Base-by-base conservation (phyloP, 1,284 basidiomycete species). In the Apiotrichum akiyoshidainum region DNA sequence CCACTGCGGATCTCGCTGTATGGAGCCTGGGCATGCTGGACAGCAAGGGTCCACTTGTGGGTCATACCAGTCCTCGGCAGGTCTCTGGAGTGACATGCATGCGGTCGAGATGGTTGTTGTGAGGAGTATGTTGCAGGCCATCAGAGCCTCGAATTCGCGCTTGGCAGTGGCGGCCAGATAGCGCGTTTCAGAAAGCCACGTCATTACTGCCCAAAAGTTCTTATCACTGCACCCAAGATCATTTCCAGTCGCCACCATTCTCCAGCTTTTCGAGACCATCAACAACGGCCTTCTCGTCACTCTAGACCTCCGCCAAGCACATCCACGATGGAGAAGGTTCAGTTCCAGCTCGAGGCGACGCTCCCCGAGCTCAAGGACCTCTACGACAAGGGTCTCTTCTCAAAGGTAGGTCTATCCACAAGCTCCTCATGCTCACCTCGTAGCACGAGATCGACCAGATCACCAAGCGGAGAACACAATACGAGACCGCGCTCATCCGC, bases 321-420 rank as follows among this genome's bases (percentile, higher is more conserved):
- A 31, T 31, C 40, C 47, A 46, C 41, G 50, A 95, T 95, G 92
- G 92, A 96, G 82, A 85, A 92, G 65, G 92, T 96, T 0, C 90
- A 95, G 68, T 95, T 90, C 70, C 87, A 94, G 79, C 89, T 95
- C 75, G 93, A 96, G 86, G 87, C 92, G 81, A 94, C 94, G 84
- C 88, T 96, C 83, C 86, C 89, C 57, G 93, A 97, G 85, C 88
- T 98, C 69, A 93, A 92, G 79, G 92, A 96, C 78, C 83, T 97
- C 26, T 86, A 90, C 65, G 85, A 92, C 68, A 92, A 89, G 78
- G 85, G 85, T 61, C 80, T 97, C 58, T 97, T 99, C 77, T 86
- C 89, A 2, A 83, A 87, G 78, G 91, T 91, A 65, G 17, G 16
- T 56, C 19, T 12, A 31, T 10, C 14, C 33, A 35, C 3, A 31